A percentile compares a stretch with the other conserved stretches of the same genome.
phyloP scores from a whole-genome alignment of 83 land plant genomes.

The Diphasiastrum complanatum region DNA sequence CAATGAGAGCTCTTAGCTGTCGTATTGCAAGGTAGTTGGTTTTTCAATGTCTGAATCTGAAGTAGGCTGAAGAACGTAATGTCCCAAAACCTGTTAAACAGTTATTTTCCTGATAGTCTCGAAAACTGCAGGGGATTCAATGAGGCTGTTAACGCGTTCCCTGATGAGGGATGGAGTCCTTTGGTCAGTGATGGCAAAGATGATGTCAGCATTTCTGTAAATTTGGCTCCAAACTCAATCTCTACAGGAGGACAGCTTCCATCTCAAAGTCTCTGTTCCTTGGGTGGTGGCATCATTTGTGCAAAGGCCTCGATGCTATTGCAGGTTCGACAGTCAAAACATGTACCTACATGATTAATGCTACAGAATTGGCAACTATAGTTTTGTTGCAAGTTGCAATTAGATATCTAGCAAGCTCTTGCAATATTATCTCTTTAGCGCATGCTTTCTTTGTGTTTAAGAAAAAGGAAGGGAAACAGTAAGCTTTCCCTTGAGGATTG shows the following conservation, averaged over 20 bases:
- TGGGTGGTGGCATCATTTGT: slow-evolving; percentile 12
- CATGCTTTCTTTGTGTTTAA: neutral
- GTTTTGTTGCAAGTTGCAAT: neutral
- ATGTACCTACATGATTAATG: neutral
- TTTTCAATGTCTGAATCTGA: neutral
- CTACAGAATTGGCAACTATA: neutral
- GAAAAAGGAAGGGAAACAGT: too few relatives aligned
- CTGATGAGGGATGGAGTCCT: slow-evolving; percentile 13
- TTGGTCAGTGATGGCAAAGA: slow-evolving; percentile 11
- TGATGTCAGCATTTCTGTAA: neutral
- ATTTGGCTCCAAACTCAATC: neutral
- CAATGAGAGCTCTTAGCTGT: slow-evolving; percentile 9
- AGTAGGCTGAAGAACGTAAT: neutral
- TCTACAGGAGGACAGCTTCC: neutral
- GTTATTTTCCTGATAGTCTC: neutral
- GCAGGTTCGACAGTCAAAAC: slow-evolving; percentile 6
- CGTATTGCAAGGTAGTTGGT: slow-evolving; percentile 8
- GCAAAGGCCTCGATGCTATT: slow-evolving; percentile 20
- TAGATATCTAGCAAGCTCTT: too few relatives aligned
- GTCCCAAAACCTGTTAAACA: neutral
- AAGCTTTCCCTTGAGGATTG: too few relatives aligned
- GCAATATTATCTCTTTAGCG: neutral
- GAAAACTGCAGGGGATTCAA: slow-evolving; percentile 14
- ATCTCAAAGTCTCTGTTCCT: neutral
- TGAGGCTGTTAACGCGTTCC: slow-evolving; percentile 10